Conservation (phyloP, 768 basidiomycete genomes). For the Agaricus blazei region DNA sequence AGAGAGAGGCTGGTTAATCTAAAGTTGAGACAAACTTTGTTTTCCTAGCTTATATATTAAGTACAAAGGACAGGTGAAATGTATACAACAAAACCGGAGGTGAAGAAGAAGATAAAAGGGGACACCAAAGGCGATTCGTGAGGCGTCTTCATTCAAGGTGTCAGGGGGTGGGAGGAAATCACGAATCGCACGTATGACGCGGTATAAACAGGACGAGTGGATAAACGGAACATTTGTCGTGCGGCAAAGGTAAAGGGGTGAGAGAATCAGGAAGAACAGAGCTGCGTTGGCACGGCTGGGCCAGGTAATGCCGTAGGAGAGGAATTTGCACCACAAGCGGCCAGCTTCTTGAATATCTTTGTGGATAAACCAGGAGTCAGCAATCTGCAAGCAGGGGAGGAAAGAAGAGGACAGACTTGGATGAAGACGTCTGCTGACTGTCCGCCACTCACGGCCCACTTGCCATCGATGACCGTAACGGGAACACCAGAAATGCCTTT, state of each 20-base stretch:
- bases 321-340: slow-evolving; percentile 27
- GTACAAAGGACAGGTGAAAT: slow-evolving; percentile 3
- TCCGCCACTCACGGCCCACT: slow-evolving; percentile 73
- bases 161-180: too few species aligned
- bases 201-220: slow-evolving; percentile 3
- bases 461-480: slow-evolving; percentile 72
- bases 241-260: neutral
- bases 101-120: neutral
- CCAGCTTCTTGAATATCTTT: slow-evolving; percentile 50
- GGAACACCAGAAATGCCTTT: slow-evolving; percentile 78
- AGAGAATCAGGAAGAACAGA: slow-evolving; percentile 13
- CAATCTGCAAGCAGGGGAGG: neutral
- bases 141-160: neutral
- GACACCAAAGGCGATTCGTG: neutral
- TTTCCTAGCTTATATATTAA: slow-evolving; percentile 2
- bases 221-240: neutral
- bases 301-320: slow-evolving; percentile 29
- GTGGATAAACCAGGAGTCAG: neutral
- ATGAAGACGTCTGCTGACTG: slow-evolving; percentile 69
- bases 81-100: neutral
- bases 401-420: slow-evolving; percentile 39
- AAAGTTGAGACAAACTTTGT: neutral
- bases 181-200: neutral
- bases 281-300: slow-evolving; percentile 26
- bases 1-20: too few species aligned